Percentiles rank a stretch among this genome's conserved stretches.
Conservation (phyloP, 306 rosid genomes). For the Rosa multiflora region DNA sequence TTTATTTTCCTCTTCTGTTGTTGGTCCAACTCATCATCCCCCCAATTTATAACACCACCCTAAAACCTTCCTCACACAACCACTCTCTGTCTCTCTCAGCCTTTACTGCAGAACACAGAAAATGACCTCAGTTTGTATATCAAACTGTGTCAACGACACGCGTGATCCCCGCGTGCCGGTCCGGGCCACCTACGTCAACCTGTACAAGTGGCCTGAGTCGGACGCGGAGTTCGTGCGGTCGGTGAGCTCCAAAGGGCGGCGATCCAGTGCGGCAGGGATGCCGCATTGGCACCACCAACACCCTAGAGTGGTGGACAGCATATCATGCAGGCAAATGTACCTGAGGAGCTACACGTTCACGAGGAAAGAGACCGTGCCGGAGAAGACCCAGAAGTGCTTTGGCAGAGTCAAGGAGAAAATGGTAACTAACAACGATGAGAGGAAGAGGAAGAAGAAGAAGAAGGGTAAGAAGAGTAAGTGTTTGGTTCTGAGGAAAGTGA, state of each 20-base stretch:
- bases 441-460: not conserved
- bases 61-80: not conserved
- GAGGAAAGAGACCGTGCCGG: conserved; percentile 63
- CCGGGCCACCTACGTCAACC: conserved; percentile 71
- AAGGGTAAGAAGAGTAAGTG: conserved; percentile 48
- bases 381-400: conserved; percentile 71
- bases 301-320: conserved; percentile 71
- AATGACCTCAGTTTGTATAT: conserved; percentile 73
- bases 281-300: conserved; percentile 45
- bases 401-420: conserved; percentile 60
- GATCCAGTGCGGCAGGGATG: not conserved
- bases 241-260: conserved; percentile 39
- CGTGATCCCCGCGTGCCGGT: conserved; percentile 65
- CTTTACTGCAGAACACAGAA: not conserved
- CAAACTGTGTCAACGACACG: conserved; percentile 65
- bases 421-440: conserved; percentile 11
- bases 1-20: not conserved
- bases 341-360: conserved; percentile 81
- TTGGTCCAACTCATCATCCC: conserved; percentile 6
- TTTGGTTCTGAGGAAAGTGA: conserved; percentile 68
- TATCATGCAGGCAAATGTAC: conserved; percentile 89
- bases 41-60: conserved; percentile 26
- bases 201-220: conserved; percentile 86
- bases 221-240: conserved; percentile 78
- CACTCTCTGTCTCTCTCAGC: not conserved